Base-by-base conservation (phyloP, 352 stramenopile species). In the Phytophthora sp. region DNA sequence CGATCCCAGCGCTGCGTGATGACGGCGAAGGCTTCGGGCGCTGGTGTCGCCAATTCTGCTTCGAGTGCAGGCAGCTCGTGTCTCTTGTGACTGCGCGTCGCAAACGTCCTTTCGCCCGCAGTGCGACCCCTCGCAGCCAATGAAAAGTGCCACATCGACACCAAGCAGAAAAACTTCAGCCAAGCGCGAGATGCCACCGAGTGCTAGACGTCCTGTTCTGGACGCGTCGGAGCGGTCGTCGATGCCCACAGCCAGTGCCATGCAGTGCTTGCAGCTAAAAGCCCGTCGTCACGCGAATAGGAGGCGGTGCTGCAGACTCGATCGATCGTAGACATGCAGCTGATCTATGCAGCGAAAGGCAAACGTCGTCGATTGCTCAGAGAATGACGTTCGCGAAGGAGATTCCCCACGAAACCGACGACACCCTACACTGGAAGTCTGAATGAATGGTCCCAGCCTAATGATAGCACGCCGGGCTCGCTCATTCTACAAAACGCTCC, bases 281-380 rank as follows among this genome's bases (percentile, higher is more conserved):
- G n/a, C n/a, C n/a, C n/a, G n/a, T n/a, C n/a, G n/a, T n/a, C n/a
- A n/a, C n/a, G n/a, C n/a, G n/a, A n/a, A n/a, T 32, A 32, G 28
- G 28, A 32, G 28, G 6, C 28, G 28, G 6, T 6, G 32, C 32
- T 12, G 11, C 32, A 20, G 4, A n/a, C n/a, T 39, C 13, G 32
- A 39, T 20, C 41, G n/a, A 58, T 53, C 30, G 42, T 51, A 62
- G 53, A 62, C 53, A 62, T 54, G 54, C 32, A 34, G 24, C 54
- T 32, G 30, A 60, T 52, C 52, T 60, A 60, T 60, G 52, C 23
- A 60, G 39, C 52, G 18, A 9, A 20, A 49, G 20, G 4, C 52
- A 51, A 50, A 13, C 13, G 20, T 34, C n/a, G 21, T 60, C 28
- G 52, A 60, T 60, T 60, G 52, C 39, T 60, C 27, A 49, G 51